Base-by-base conservation (phyloP, 176 grass and related monocot species). In the Carex cristatella region DNA sequence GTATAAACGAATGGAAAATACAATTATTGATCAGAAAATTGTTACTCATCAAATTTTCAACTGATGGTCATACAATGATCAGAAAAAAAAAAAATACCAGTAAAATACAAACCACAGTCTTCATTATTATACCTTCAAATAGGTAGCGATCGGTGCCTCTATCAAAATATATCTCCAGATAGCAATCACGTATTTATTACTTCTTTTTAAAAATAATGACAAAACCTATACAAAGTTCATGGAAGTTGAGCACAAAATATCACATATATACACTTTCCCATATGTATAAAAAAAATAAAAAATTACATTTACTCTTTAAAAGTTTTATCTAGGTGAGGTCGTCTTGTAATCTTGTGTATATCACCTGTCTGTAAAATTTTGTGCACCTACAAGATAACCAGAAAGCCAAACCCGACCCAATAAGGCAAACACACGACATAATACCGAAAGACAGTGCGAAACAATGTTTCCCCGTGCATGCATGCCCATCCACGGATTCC, bases 361-460 rank as follows among this genome's bases (percentile, higher is more conserved):
- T 53, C 33, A 87, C 86, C 69, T 91, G 81, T 74, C 81, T 82
- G 79, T 91, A 91, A 53, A 88, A 91, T 42, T 77, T 87, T 67
- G 75, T 81, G 5, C 56, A 76, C 78, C 89, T 87, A 37, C 31
- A 69, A 31, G 87, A 88, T 82, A 91, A 78, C 44, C 15, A 75
- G 30, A 83, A 69, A 14, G 82, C 89, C 40, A 88, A 60, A 49
- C 16, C 23, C 4, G 64, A 76, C 13, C 89, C 89, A 0, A 91
- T 59, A 67, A 87, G 23, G 59, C 82, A 88, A 75, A 88, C 78
- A 18, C 1, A 64, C 2, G 85, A 53, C 82, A 90, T 91, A 42
- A 91, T 91, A 44, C 86, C 13, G 42, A 91, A 91, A 35, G 85
- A 85, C 56, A 87, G 4, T 82, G 75, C 76, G 49, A 91, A 91